phyloP scores from a whole-genome alignment of 2,329 filamentous ascomycete genomes.

The Stagonosporopsis chrysanthemi region DNA sequence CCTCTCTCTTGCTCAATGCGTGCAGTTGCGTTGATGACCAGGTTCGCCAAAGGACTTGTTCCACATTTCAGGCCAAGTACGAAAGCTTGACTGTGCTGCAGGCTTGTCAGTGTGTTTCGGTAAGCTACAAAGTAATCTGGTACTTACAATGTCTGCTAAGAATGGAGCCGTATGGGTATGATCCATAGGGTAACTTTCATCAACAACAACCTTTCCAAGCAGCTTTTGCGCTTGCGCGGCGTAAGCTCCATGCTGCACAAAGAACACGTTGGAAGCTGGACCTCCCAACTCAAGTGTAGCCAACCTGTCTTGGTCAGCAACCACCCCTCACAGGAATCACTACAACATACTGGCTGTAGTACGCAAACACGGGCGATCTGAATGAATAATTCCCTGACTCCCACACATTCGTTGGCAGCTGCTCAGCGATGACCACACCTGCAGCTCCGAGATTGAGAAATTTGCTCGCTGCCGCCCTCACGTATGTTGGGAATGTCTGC shows the following conservation, averaged over 20 bases:
- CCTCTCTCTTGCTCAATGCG: constrained; percentile 27
- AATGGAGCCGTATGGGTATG: constrained; percentile 37
- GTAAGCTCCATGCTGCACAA: constrained; percentile 65
- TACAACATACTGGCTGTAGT: constrained; percentile 22
- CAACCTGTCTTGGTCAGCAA: constrained; percentile 14
- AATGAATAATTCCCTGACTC: constrained; percentile 60
- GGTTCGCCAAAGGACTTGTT: constrained; percentile 26
- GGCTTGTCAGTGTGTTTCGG: background rate
- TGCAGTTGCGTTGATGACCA: constrained; percentile 32
- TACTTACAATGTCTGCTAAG: constrained; percentile 26
- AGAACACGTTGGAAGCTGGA: constrained; percentile 38
- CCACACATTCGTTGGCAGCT: constrained; percentile 68
- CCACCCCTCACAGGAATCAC: background rate
- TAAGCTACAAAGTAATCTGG: background rate
- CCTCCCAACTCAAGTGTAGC: constrained; percentile 48
- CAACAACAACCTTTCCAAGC: constrained; percentile 25
- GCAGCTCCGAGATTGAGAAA: constrained; percentile 63
- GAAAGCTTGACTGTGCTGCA: constrained; percentile 30
- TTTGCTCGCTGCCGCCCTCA: constrained; percentile 61
- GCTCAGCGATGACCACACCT: constrained; percentile 61
- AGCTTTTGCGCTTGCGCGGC: constrained; percentile 52
- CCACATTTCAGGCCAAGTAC: constrained; percentile 33
- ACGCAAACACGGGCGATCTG: constrained; percentile 60
- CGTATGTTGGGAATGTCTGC: constrained; percentile 66
- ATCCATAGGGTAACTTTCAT: constrained; percentile 34